These are phyloP conservation scores for Mesembryanthemum crystallinum DNA, from an alignment of 148 eudicot species.

Conservation along the genomic window DNA sequence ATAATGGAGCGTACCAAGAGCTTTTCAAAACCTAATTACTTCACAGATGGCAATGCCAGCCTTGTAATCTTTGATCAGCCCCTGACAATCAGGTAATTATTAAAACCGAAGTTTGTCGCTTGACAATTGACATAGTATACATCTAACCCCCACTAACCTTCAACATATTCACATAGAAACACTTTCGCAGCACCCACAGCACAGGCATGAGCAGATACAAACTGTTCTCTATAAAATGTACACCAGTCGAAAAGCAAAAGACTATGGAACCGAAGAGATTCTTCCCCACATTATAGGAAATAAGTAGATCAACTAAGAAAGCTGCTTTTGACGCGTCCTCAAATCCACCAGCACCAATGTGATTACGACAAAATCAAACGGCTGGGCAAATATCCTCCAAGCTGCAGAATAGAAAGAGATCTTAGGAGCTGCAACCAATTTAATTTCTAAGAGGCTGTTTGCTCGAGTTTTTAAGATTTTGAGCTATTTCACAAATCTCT, in stretches of 20 bases:
- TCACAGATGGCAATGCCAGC: too few relatives aligned
- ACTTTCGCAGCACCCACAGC: background rate
- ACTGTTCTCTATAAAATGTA: background rate
- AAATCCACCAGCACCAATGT: constrained; percentile 1
- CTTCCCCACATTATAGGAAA: background rate
- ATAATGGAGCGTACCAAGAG: too few relatives aligned
- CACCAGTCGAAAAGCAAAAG: background rate
- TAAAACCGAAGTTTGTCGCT: too few relatives aligned
- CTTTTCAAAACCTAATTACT: too few relatives aligned
- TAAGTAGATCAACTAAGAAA: background rate
- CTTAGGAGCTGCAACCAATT: background rate
- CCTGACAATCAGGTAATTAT: too few relatives aligned
- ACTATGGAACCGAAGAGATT: background rate
- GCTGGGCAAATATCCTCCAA: constrained; percentile 75
- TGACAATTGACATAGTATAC: too few relatives aligned
- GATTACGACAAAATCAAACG: constrained; percentile 22
- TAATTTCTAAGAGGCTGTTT: too few relatives aligned
- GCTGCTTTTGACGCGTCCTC: background rate
- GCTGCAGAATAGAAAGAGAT: constrained; percentile 40
- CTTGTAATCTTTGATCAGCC: too few relatives aligned
- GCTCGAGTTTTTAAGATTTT: too few relatives aligned
- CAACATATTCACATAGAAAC: too few relatives aligned
- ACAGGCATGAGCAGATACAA: background rate
- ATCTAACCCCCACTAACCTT: too few relatives aligned
- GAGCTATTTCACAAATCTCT: too few relatives aligned